Base-by-base conservation (phyloP, 139 green algal species). In the Bryopsis sp. region DNA sequence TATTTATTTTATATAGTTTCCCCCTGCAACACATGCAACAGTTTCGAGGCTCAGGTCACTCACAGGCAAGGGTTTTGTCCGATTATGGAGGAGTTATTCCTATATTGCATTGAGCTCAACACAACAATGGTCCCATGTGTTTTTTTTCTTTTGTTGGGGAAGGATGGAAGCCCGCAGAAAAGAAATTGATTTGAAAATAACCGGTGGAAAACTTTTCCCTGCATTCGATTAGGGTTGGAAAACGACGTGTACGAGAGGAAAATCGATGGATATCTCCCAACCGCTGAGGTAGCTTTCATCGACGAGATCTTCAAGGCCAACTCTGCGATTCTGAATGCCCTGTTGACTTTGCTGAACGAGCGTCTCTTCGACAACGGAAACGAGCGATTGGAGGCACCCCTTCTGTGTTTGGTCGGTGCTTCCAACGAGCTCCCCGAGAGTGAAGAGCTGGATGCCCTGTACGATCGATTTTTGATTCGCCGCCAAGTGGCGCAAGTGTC, bases 291-390 rank as follows among this genome's bases (percentile, higher is more conserved):
- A 22, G 91, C 91, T 0, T 97, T 97, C 78, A 86, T 97, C 32
- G 91, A 96, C 47, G 77, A 83, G 71, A 83, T 83, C 68, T 91
- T 91, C 75, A 92, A 96, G 72, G 89, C 89, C 59, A 94, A 93
- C 79, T 86, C 70, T 34, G 89, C 90, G 61, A 96, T 97, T 81
- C 76, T 97, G 3, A 97, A 97, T 79, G 85, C 90, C 5, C 78
- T 97, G 67, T 81, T 97, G 37, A 95, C 90, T 24, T 80, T 97
- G 36, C 80, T 97, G 37, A 97, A 97, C 76, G 90, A 97, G 78
- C 79, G 90, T 29, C 77, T 95, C 24, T 97, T 95, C 80, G 89
- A 95, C 80, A 97, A 97, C 71, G 90, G 90, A 38, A 84, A 79
- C 70, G 46, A 83, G 54, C 81, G 88, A 5, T 46, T 79, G 29